Base-by-base conservation (phyloP, 805 yeast species). In the Suhomyces kilbournensis region DNA sequence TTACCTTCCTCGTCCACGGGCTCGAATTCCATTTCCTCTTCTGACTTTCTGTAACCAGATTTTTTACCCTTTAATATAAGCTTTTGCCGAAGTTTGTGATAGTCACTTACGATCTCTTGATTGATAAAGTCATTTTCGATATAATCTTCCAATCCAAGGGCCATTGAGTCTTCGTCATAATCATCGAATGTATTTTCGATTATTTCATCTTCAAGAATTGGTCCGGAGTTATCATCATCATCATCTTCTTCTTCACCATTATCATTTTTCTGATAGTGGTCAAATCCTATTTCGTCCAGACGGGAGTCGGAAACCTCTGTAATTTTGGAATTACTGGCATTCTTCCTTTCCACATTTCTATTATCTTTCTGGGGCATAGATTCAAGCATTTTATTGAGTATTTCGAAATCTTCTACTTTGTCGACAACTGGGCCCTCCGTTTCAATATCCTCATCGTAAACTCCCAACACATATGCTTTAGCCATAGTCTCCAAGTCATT, bases 1-100 rank as follows among this genome's bases (percentile, higher is more conserved):
- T 81, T 78, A 0, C 90, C 90, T 38, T 69, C 60, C 50, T 81
- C 86, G 58, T 87, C 90, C 6, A 87, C 70, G 0, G 90, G 90
- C 60, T 87, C 96, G 17, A 82, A 59, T 52, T 83, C 92, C 53
- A 68, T 60, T 40, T 80, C 88, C 47, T 72, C 69, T 2, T 77
- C 79, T 1, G 78, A 68, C 53, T 74, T 71, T 48, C 64, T 69
- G 53, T 62, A 81, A 2, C 84, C 84, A 30, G 56, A 52, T 3
- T 23, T 39, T 1, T 81, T 81, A 34, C 77, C 72, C 42, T 68
- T 69, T 44, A 63, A 61, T 32, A 80, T 66, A 56, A 88, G 72
- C 53, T 74, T 75, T 48, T 80, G 80, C 46, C 87, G 74, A 54
- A 86, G 61, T 44, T 75, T 70, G 26, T 83, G 79, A 60, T 88